phyloP scores from a whole-genome alignment of 139 green algal genomes.

The Tetraselmis striata region DNA sequence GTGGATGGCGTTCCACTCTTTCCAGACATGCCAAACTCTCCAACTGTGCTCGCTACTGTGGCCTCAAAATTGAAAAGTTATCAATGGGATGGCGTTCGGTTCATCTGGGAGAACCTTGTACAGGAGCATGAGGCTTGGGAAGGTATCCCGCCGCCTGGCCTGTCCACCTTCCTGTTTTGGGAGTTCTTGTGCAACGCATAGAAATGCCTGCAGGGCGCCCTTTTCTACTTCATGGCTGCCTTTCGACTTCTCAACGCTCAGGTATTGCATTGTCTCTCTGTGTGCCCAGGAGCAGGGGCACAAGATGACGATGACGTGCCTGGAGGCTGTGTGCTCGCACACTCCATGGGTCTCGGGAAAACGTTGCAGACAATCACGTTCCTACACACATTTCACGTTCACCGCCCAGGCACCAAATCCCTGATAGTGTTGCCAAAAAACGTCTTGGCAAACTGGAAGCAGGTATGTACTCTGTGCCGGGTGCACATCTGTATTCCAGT shows the following conservation, averaged over 20 bases:
- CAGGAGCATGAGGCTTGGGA: background rate
- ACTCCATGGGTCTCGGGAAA: background rate
- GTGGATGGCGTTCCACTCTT: background rate
- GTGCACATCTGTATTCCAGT: no score
- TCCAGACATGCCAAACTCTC: background rate
- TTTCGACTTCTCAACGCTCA: no score
- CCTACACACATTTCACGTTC: background rate
- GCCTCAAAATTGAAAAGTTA: background rate
- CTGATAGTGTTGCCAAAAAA: background rate
- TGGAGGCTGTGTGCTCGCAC: background rate
- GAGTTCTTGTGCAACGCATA: no score
- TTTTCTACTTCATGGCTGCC: no score
- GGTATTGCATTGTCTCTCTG: no score
- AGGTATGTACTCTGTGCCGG: no score
- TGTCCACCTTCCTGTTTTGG: no score
- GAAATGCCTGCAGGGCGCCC: no score
- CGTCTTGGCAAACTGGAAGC: background rate
- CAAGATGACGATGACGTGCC: background rate
- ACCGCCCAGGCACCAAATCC: background rate
- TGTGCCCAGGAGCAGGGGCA: no score
- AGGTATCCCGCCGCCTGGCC: background rate
- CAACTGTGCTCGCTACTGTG: background rate
- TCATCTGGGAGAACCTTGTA: background rate
- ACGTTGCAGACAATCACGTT: background rate
- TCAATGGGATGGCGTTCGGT: background rate